Evolutionary conservation across 1,284 basidiomycete species (phyloP).

Genomic region (Cutaneotrichosporon cutaneum): DNA sequence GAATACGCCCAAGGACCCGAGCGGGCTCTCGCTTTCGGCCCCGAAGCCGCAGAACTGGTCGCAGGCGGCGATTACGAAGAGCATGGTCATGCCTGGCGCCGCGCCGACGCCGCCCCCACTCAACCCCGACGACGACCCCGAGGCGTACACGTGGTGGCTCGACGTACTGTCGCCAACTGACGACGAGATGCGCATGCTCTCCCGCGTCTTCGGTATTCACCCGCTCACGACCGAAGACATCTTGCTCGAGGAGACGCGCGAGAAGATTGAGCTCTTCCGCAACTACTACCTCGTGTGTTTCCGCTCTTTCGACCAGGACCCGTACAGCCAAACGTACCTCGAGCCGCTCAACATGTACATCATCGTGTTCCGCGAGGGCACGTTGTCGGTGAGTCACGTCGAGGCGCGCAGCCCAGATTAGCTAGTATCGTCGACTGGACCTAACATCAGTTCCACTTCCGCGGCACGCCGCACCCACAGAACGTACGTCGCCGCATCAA

Average conservation of each 20-base stretch:
- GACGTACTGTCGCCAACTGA: constrained; percentile 94
- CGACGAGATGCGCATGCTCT: constrained; percentile 95
- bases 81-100: not conserved
- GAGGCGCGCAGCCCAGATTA: too few relatives aligned
- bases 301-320: constrained; percentile 98
- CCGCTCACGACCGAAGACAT: constrained; percentile 99
- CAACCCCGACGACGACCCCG: constrained; percentile 51
- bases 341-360: constrained; percentile 99
- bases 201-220: constrained; percentile 94
- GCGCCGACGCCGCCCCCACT: constrained; percentile 7
- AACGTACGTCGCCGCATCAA: constrained; percentile 98
- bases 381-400: constrained; percentile 66
- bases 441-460: constrained; percentile 81
- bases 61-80: not conserved
- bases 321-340: constrained; percentile 93
- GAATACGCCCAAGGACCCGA: constrained; percentile 24
- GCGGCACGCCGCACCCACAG: constrained; percentile 94
- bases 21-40: constrained; percentile 15
- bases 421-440: not conserved
- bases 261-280: constrained; percentile 98
- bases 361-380: constrained; percentile 98
- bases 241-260: constrained; percentile 97
- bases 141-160: constrained; percentile 93
- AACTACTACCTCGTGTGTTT: constrained; percentile 99
- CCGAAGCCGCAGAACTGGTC: constrained; percentile 8